phyloP scores from a whole-genome alignment of 2,329 filamentous ascomycete genomes.

The Fusarium oligoseptatum region DNA sequence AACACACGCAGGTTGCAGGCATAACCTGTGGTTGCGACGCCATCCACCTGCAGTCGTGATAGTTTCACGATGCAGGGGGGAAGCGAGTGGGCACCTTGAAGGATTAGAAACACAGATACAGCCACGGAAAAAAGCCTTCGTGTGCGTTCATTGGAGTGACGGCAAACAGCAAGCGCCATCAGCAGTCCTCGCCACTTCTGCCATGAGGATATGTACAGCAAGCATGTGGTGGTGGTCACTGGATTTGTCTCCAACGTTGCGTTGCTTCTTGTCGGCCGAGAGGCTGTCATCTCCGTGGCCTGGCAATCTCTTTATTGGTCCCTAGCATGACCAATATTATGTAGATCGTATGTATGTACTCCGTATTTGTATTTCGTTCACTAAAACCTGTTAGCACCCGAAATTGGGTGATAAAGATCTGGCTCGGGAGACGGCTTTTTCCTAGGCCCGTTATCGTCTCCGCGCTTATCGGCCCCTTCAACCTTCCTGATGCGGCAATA shows the following conservation, averaged over 20 bases:
- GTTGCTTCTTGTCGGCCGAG: neutral
- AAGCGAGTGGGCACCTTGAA: neutral
- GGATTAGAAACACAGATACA: neutral
- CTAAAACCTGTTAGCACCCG: conserved; percentile 47
- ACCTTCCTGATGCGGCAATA: conserved; percentile 6
- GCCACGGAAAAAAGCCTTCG: neutral
- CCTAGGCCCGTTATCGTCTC: conserved; percentile 28
- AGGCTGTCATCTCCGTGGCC: neutral
- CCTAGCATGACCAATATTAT: neutral
- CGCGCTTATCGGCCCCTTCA: conserved; percentile 19
- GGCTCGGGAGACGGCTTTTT: conserved; percentile 22
- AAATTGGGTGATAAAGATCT: conserved; percentile 36
- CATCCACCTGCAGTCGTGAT: neutral
- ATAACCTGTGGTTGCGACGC: neutral
- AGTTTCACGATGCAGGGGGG: conserved; percentile 20
- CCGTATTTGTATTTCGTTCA: conserved; percentile 34
- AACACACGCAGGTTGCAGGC: neutral
- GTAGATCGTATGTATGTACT: neutral
- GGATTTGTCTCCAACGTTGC: neutral
- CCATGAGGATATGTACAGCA: neutral
- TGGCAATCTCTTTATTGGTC: neutral
- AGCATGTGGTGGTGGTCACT: neutral
- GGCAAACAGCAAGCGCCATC: neutral
- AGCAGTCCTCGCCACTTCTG: neutral
- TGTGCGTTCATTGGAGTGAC: neutral